Evolutionary conservation across 108 stramenopile species (phyloP), one percentile per base, ranked within the genome.

Genomic region (Nannochloropsis gaditana): DNA sequence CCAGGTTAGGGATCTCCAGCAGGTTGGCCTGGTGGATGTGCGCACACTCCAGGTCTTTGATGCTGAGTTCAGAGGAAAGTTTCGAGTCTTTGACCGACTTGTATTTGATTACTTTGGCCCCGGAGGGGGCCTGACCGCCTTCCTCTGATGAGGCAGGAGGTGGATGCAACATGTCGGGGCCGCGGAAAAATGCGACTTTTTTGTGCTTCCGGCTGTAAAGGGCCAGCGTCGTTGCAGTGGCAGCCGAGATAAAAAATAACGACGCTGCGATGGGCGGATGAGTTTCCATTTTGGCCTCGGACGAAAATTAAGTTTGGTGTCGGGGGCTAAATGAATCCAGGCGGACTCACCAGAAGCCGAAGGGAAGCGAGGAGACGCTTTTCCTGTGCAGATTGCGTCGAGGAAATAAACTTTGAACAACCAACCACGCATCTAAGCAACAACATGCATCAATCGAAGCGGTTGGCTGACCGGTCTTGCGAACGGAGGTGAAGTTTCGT

Each of bases 21-120:
- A 73, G 59, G 59, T 73, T 73, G 59, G 59, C 59, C n/a, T 73
- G 59, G 8, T 73, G 59, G 59, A 73, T 73, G 59, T 73, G 59
- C 59, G 59, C 59, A n/a, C 59, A 73, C n/a, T 73, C 59, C 59
- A 73, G 59, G 59, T 73, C 59, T 73, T 73, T 73, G 8, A 73
- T 73, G 59, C n/a, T 73, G 59, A 73, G 59, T 73, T 73, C 2
- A 15, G 59, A 15, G 19, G 59, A 73, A n/a, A 73, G 59, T 73
- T 73, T n/a, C 19, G 19, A 73, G n/a, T 73, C 59, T 6, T 73
- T 73, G 19, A 73, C 59, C 8, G 59, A 73, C 59, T 73, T 73
- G 59, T 73, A 73, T n/a, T 73, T 73, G 59, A 73, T 73, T 31
- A 31, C 31, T 31, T 31, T 31, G 31, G 31, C 31, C 31, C 31